phyloP scores from a whole-genome alignment of 2,329 filamentous ascomycete species.

The Daldinia eschscholtzii region DNA sequence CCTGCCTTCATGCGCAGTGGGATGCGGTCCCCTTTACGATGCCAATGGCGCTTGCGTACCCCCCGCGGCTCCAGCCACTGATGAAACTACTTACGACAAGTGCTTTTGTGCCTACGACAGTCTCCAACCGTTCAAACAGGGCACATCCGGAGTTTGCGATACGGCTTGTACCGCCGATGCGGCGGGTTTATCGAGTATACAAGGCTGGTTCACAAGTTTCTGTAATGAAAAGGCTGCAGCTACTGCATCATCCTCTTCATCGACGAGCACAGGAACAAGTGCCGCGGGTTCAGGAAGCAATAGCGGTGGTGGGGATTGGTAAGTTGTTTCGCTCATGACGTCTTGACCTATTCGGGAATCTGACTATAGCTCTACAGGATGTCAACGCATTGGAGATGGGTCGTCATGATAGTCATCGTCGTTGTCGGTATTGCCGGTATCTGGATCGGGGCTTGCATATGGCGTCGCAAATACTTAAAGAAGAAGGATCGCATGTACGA shows the following conservation, averaged over 20 bases:
- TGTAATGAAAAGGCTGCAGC: slow-evolving; percentile 66
- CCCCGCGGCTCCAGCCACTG: slow-evolving; percentile 62
- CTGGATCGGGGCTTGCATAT: slow-evolving; percentile 75
- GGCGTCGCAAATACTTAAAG: slow-evolving; percentile 79
- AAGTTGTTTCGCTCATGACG: slow-evolving; percentile 44
- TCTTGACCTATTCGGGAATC: slow-evolving; percentile 3
- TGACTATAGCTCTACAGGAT: slow-evolving; percentile 63
- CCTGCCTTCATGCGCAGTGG: slow-evolving; percentile 72
- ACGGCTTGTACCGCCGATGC: slow-evolving; percentile 64
- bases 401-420: slow-evolving; percentile 83
- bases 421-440: slow-evolving; percentile 75
- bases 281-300: slow-evolving; percentile 45
- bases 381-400: slow-evolving; percentile 80
- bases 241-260: slow-evolving; percentile 49
- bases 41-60: slow-evolving; percentile 80
- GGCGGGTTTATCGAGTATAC: slow-evolving; percentile 68
- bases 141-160: slow-evolving; percentile 72
- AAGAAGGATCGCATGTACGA: slow-evolving; percentile 72
- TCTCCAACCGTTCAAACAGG: slow-evolving; percentile 69
- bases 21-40: slow-evolving; percentile 73
- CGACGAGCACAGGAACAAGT: slow-evolving; percentile 45
- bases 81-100: slow-evolving; percentile 67
- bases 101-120: slow-evolving; percentile 80
- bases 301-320: slow-evolving; percentile 62
- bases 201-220: slow-evolving; percentile 77